A percentile compares a stretch with the other conserved stretches of the same genome.
Conservation (phyloP, 2,329 filamentous ascomycete genomes). For the Cytospora chrysosperma region DNA sequence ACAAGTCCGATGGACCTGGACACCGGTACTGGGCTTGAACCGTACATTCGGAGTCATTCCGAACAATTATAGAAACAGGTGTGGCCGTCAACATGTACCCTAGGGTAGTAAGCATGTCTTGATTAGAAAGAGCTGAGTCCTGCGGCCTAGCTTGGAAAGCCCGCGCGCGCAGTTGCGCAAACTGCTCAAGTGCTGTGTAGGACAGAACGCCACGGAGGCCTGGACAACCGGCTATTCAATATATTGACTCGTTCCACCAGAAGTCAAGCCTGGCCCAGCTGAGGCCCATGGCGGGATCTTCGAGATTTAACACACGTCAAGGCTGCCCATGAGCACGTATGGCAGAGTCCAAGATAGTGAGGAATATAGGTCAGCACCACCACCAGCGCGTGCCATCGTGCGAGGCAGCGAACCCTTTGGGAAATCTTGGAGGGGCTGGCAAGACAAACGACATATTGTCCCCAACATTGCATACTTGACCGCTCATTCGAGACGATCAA, state of each 20-base stretch:
- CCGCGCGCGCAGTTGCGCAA: background rate
- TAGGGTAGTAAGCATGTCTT: background rate
- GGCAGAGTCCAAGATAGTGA: too few relatives aligned
- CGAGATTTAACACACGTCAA: too few relatives aligned
- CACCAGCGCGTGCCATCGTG: too few relatives aligned
- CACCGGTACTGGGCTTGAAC: too few relatives aligned
- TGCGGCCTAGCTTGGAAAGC: background rate
- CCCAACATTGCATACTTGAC: background rate
- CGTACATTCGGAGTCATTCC: background rate
- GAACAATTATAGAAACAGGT: background rate
- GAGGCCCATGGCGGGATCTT: background rate
- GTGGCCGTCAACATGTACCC: background rate
- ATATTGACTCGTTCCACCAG: background rate
- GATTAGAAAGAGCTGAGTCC: background rate
- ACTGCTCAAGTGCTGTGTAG: background rate
- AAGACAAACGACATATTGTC: background rate
- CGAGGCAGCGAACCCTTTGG: too few relatives aligned
- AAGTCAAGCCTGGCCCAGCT: background rate
- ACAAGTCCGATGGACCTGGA: too few relatives aligned
- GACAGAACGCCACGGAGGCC: background rate
- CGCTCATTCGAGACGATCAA: too few relatives aligned
- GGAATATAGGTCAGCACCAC: background rate
- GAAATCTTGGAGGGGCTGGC: too few relatives aligned
- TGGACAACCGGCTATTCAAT: too few relatives aligned
- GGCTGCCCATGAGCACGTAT: too few relatives aligned